Base-by-base conservation (phyloP, 495 filamentous ascomycete genomes). In the Xylaria intraflava region DNA sequence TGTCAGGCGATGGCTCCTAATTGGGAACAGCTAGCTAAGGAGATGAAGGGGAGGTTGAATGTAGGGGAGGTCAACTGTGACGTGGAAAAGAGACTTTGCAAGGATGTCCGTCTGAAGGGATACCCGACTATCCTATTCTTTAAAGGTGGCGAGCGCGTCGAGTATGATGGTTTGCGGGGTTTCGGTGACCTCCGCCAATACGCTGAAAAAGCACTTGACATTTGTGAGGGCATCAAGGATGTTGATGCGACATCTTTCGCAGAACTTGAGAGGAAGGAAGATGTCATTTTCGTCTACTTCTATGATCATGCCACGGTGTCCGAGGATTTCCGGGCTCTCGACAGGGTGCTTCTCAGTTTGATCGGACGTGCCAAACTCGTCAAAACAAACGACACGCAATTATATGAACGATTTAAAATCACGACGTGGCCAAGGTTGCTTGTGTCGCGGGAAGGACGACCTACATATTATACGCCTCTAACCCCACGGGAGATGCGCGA, bases 21-120 rank as follows among this genome's bases (percentile, higher is more conserved):
- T 61, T 98, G 93, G 93, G 74, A 81, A 50, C 85, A 91, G 63
- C 85, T 98, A 70, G 88, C 85, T 9, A 89, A 88, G 62, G 88
- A 93, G 65, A 89, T 95, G 84, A 82, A 90, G 68, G 83, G 85
- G 22, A 80, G 78, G 33, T 81, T 98, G 46, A 95, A 96, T 62
- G 78, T 97, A 62, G 93, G 94, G 47, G 93, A 97, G 69, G 90
- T 98, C 29, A 95, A 98, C 72, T 98, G 93, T 66, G 92, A 96
- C 29, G 70, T 74, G 6, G 87, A 98, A 62, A 73, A 79, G 16
- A 78, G 86, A 35, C 82, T 98, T 17, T 98, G 93, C 77, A 94
- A 93, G 69, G 90, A 96, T 61, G 86, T 87, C 29, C 76, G 80
- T 20, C 76, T 96, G 16, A 75, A 71, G 29, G 85, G 83, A 7